Conservation (phyloP, 306 rosid species). For the Mimosa bimucronata region DNA sequence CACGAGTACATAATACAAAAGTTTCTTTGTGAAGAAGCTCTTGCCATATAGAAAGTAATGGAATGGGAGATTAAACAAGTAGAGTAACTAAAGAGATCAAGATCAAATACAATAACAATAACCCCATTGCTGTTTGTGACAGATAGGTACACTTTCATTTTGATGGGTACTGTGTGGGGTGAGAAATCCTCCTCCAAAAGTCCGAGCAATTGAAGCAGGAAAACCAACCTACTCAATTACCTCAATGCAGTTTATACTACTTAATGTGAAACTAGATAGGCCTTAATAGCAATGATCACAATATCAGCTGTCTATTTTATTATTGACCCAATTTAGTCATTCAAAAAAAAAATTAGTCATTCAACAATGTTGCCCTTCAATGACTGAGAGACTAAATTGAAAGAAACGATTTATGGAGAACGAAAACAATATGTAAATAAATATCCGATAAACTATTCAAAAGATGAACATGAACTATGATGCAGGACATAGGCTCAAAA, state of each 20-base stretch:
- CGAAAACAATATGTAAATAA: not conserved
- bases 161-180: not conserved
- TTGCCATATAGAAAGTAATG: not conserved
- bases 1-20: not conserved
- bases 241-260: not conserved
- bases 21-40: not conserved
- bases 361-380: not conserved
- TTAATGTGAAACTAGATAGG: not conserved
- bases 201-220: not conserved
- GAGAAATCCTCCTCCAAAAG: not conserved
- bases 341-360: not conserved
- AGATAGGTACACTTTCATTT: not conserved
- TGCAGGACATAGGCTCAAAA: not conserved
- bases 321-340: not conserved
- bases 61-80: not conserved
- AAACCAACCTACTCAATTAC: not conserved
- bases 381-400: not conserved
- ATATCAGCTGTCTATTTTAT: not conserved
- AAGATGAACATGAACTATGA: not conserved
- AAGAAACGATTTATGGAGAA: not conserved
- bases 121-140: not conserved
- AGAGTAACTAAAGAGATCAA: not conserved
- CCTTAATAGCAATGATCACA: not conserved
- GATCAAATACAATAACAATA: not conserved
- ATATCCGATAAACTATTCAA: not conserved